phyloP scores from a whole-genome alignment of 2,329 filamentous ascomycete genomes.

The Chrysoporthe deuterocubensis region DNA sequence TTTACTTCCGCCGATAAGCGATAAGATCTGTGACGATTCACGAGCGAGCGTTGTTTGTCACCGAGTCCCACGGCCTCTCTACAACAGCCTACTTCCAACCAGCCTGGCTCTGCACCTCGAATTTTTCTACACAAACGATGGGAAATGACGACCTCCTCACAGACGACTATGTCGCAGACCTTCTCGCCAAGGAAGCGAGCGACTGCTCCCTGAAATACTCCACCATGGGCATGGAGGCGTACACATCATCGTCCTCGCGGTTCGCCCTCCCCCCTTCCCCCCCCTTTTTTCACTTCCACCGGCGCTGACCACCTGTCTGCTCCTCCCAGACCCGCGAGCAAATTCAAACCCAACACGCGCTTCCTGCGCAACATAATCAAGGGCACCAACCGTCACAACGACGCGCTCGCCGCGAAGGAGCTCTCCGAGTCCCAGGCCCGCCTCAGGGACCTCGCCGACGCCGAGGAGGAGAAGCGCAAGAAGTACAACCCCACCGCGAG shows the following conservation, averaged over 20 bases:
- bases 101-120: neutral
- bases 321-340: conserved; percentile 59
- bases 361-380: conserved; percentile 89
- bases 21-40: neutral
- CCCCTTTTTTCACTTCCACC: conserved; percentile 26
- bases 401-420: conserved; percentile 82
- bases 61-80: neutral
- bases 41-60: too few relatives aligned
- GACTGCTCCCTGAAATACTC: conserved; percentile 76
- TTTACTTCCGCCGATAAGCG: neutral
- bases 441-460: conserved; percentile 63
- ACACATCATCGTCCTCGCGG: conserved; percentile 40
- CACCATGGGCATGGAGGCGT: conserved; percentile 72
- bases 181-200: conserved; percentile 81
- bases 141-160: conserved; percentile 58
- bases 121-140: conserved; percentile 37
- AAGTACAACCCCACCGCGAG: conserved; percentile 50
- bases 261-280: conserved; percentile 26
- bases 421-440: conserved; percentile 76
- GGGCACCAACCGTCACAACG: conserved; percentile 88
- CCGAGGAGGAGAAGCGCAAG: conserved; percentile 48
- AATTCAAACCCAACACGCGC: conserved; percentile 87
- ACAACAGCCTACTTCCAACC: neutral
- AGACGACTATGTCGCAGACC: conserved; percentile 78
- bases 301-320: neutral